Base-by-base conservation (phyloP, 768 basidiomycete genomes). In the Termitomyces sp. region DNA sequence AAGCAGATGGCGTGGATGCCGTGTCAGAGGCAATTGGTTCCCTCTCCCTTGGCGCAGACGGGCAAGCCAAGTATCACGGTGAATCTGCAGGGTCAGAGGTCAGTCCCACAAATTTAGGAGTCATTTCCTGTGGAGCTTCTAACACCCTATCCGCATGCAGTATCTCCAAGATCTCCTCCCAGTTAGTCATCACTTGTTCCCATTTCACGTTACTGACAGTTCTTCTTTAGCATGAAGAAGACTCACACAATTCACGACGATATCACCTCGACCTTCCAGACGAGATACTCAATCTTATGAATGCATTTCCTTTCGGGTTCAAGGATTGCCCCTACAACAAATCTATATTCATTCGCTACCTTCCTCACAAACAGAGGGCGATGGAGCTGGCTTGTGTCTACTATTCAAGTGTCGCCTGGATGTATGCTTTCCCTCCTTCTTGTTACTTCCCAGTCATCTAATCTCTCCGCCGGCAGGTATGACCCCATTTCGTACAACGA, bases 41-140 rank as follows among this genome's bases (percentile, higher is more conserved):
- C 7, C 72, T 83, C 11, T 72, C 79, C 0, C 76, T 83, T 35
- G 77, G 77, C 39, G 49, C 68, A 6, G 73, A 80, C 51, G 81
- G 80, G n/a, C 75, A 77, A 49, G 67, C 75, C 1, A 74, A 70
- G 55, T 82, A 81, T 64, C 76, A 78, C 59, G 80, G 81, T 12
- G 77, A 74, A 57, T 75, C 76, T 5, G 74, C 79, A 23, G 70
- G 75, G 17, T 76, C 79, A 23, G 80, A 81, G 73, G 81, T 80
- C 59, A 61, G 25, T 44, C 16, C 6, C 5, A 12, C n/a, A 27
- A 12, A 30, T 23, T 41, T 34, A 10, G n/a, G 39, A 23, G 19
- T 8, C 32, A 41, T 10, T 39, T 9, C 16, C 21, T 34, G 34
- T 27, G 21, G 35, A 30, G 21, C 47, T 19, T 43, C 21, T 42